These are phyloP conservation scores for Endothia cerciana DNA, from an alignment of 2,329 filamentous ascomycete species.

Conservation along the genomic window DNA sequence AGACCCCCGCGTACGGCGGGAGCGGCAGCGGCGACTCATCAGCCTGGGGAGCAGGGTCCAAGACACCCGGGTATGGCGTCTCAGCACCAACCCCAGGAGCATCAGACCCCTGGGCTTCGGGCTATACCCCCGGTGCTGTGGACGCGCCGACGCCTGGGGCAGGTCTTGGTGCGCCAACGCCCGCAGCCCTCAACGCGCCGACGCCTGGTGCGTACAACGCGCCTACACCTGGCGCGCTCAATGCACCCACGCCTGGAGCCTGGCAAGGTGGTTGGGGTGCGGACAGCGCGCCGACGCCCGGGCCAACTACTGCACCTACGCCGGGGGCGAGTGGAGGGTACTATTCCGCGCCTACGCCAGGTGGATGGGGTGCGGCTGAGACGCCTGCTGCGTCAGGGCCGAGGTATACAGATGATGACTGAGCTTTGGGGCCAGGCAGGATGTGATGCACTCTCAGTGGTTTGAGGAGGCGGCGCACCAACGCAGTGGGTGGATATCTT, in stretches of 20 bases:
- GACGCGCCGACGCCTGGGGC: constrained; percentile 72
- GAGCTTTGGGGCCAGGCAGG: not conserved
- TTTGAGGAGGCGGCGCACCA: not conserved
- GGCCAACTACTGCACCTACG: constrained; percentile 64
- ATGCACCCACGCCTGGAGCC: constrained; percentile 71
- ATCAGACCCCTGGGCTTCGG: constrained; percentile 60
- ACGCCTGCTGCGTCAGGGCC: constrained; percentile 65
- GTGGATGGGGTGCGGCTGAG: constrained; percentile 60
- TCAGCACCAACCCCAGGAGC: constrained; percentile 63
- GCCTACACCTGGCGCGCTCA: constrained; percentile 62
- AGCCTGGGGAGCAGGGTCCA: constrained; percentile 69
- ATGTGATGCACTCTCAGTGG: not conserved
- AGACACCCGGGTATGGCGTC: constrained; percentile 75
- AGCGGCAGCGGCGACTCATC: constrained; percentile 50
- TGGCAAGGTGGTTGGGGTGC: constrained; percentile 63
- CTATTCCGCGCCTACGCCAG: constrained; percentile 67
- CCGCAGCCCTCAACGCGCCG: constrained; percentile 64
- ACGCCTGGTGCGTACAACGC: constrained; percentile 72
- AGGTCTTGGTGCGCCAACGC: constrained; percentile 62
- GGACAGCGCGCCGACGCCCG: constrained; percentile 70
- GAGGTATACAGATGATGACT: constrained; percentile 58
- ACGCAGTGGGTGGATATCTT: not conserved
- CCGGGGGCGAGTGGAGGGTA: constrained; percentile 67
- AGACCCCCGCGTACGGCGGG: constrained; percentile 64
- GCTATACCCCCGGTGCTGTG: constrained; percentile 58